These are phyloP conservation scores for Volvox reticuliferus DNA, from an alignment of 139 green algal species.

Conservation along the genomic window DNA sequence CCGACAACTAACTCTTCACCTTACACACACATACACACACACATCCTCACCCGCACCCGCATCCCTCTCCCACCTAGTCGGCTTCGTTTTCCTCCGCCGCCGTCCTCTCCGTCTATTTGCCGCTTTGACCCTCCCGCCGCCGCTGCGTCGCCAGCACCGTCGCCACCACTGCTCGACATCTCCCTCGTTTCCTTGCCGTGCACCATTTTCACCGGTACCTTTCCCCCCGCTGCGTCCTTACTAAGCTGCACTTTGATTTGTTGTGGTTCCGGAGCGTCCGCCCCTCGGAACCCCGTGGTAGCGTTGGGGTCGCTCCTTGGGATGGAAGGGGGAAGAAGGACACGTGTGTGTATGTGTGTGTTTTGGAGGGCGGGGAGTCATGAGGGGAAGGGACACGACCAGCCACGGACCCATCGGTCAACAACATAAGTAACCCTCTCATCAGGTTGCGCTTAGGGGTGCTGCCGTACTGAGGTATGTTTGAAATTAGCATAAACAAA, in stretches of 20 bases:
- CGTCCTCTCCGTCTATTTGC: background rate
- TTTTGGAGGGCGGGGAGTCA: too few relatives aligned
- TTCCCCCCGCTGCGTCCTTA: slow-evolving; percentile 61
- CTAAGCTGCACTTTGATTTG: slow-evolving; percentile 27
- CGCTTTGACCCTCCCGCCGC: background rate
- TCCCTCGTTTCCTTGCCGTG: slow-evolving; percentile 19
- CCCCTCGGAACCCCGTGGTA: slow-evolving; percentile 59
- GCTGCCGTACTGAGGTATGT: too few relatives aligned
- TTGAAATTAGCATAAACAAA: too few relatives aligned
- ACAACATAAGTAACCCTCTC: too few relatives aligned
- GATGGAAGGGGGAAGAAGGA: too few relatives aligned
- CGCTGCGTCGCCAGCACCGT: background rate
- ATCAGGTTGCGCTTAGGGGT: too few relatives aligned
- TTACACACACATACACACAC: too few relatives aligned
- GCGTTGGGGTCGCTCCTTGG: slow-evolving; percentile 67
- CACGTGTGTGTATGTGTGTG: too few relatives aligned
- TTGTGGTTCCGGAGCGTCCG: slow-evolving; percentile 49
- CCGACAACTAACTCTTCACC: too few relatives aligned
- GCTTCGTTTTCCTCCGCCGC: background rate
- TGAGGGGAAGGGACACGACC: too few relatives aligned
- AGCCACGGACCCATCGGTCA: too few relatives aligned
- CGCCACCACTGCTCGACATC: background rate
- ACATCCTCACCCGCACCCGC: background rate
- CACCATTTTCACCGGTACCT: slow-evolving; percentile 50
- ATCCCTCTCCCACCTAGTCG: background rate